Percentiles rank a stretch among this genome's conserved stretches.
phyloP scores from a whole-genome alignment of 306 rosid species.

The Corylus americana region DNA sequence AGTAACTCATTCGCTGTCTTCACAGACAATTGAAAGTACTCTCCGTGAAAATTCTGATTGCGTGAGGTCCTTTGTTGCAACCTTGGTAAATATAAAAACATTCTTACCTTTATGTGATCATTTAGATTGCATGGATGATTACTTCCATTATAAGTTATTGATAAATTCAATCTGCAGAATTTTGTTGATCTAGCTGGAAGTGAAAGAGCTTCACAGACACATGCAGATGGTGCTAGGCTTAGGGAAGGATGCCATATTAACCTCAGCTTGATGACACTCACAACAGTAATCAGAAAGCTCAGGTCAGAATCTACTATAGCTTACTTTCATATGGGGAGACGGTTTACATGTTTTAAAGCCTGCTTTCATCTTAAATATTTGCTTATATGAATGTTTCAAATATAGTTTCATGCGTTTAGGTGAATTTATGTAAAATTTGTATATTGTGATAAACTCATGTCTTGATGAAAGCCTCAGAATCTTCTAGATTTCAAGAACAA shows the following conservation, averaged over 20 bases:
- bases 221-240: constrained; percentile 95
- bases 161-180: constrained; percentile 54
- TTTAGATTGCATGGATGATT: constrained; percentile 7
- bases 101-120: background rate
- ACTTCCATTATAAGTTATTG: constrained; percentile 7
- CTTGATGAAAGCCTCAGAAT: background rate
- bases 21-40: constrained; percentile 90
- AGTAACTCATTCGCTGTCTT: constrained; percentile 14
- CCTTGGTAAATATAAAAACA: constrained; percentile 62
- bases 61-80: constrained; percentile 90
- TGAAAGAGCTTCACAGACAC: constrained; percentile 98
- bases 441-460: background rate
- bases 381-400: background rate
- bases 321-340: background rate
- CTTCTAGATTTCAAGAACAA: background rate
- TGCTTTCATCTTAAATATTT: background rate
- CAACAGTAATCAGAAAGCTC: constrained; percentile 98
- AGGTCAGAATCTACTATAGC: constrained; percentile 56
- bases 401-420: background rate
- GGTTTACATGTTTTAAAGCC: background rate
- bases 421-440: background rate
- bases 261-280: constrained; percentile 99
- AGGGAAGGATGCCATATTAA: constrained; percentile 99
- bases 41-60: constrained; percentile 81
- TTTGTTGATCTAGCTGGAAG: constrained; percentile 99